Conservation (phyloP, 768 basidiomycete species). For the Boletellus ananas region DNA sequence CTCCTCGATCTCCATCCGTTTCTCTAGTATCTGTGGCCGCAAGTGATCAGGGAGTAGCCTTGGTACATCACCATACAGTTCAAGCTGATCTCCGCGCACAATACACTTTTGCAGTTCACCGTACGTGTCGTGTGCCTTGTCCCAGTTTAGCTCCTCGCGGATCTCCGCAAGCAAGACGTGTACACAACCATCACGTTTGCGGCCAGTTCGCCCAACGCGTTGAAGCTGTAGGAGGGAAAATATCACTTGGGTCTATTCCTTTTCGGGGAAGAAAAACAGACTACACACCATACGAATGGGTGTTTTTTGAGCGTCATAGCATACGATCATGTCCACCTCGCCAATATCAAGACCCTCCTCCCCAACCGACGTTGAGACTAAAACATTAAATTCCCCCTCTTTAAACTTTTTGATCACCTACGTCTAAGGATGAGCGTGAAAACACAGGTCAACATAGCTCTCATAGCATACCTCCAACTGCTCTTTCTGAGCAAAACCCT, state of each 20-base stretch:
- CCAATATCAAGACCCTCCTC: conserved; percentile 99
- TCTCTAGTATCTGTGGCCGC: conserved; percentile 75
- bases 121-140: conserved; percentile 82
- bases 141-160: conserved; percentile 88
- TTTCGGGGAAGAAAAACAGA: not conserved
- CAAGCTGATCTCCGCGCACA: conserved; percentile 77
- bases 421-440: conserved; percentile 3
- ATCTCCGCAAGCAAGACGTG: conserved; percentile 88
- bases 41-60: conserved; percentile 77
- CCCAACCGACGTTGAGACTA: conserved; percentile 95
- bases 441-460: not conserved
- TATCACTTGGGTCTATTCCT: not conserved
- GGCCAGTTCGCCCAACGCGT: conserved; percentile 92
- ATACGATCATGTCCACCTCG: conserved; percentile 92
- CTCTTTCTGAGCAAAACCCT: conserved; percentile 86
- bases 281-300: conserved; percentile 87
- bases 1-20: conserved; percentile 76
- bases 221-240: conserved; percentile 61
- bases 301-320: conserved; percentile 95
- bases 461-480: conserved; percentile 71
- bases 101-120: conserved; percentile 87
- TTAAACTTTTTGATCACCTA: conserved; percentile 90
- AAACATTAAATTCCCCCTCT: conserved; percentile 78
- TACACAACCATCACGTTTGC: conserved; percentile 85
- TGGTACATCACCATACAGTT: conserved; percentile 90